Percentiles rank a stretch among this genome's conserved stretches.
Conservation (phyloP, 78 protist species). For the Dictyostelium intermedium region DNA sequence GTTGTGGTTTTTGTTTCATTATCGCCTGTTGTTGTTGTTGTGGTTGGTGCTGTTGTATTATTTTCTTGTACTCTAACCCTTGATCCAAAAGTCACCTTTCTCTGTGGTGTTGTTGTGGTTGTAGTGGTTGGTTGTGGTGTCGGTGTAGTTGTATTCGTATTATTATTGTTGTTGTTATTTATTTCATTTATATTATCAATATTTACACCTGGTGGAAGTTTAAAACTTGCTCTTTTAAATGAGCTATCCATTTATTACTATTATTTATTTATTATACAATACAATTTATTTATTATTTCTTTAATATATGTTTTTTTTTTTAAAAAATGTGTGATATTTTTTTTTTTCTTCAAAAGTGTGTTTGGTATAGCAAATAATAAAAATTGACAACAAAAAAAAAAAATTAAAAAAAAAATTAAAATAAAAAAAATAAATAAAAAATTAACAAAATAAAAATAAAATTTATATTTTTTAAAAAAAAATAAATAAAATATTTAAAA, state of each 20-base stretch:
- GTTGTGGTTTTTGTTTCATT: neutral
- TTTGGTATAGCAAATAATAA: neutral
- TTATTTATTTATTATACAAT: neutral
- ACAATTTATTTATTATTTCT: neutral
- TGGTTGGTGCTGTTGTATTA: neutral
- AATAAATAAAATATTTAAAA: neutral
- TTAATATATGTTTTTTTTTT: neutral
- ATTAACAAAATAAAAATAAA: no score
- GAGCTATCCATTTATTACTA: neutral
- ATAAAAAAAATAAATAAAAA: neutral
- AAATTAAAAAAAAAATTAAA: neutral
- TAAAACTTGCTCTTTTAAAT: conserved; percentile 43
- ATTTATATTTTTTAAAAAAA: neutral
- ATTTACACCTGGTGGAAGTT: conserved; percentile 11
- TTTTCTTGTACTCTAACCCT: neutral
- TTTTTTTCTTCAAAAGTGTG: neutral
- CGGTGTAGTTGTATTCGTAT: neutral
- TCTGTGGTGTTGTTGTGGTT: neutral
- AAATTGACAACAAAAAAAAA: no score
- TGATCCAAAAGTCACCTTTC: conserved; percentile 26
- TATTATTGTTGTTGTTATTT: neutral
- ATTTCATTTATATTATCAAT: neutral
- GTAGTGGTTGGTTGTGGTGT: neutral
- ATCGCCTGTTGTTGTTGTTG: neutral
- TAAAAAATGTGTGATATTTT: neutral